These are phyloP conservation scores for Durusdinium trenchii DNA, from an alignment of 73 alveolate species.

Conservation along the genomic window DNA sequence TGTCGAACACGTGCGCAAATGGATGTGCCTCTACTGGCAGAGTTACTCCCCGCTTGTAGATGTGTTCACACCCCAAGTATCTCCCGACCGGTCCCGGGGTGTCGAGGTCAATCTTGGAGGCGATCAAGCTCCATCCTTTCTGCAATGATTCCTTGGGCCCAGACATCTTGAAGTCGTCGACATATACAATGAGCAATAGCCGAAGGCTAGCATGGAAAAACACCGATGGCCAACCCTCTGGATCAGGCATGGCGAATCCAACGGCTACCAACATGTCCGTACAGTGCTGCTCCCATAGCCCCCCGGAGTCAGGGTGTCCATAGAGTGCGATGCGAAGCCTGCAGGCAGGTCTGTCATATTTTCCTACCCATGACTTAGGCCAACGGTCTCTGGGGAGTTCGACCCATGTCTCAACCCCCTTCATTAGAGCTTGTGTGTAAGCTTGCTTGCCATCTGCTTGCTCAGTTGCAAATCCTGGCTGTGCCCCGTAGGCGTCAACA, in stretches of 20 bases:
- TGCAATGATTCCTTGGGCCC: neutral
- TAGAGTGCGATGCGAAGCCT: neutral
- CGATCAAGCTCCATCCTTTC: neutral
- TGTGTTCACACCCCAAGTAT: slow-evolving; percentile 21
- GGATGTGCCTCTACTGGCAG: neutral
- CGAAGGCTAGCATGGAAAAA: neutral
- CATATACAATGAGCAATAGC: neutral
- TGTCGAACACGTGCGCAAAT: slow-evolving; percentile 48
- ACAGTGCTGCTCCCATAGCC: slow-evolving; percentile 15
- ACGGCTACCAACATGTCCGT: neutral
- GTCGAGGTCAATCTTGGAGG: slow-evolving; percentile 15
- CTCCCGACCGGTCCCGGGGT: neutral
- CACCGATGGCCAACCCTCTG: slow-evolving; percentile 39
- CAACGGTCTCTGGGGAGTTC: slow-evolving; percentile 4
- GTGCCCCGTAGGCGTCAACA: slow-evolving; percentile 4
- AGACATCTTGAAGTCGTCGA: slow-evolving; percentile 48
- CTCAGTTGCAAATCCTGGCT: neutral
- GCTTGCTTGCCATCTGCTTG: slow-evolving; percentile 42
- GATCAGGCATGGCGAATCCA: neutral
- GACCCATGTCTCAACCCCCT: slow-evolving; percentile 14
- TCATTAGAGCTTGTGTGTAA: slow-evolving; percentile 11
- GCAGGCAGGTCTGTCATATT: neutral
- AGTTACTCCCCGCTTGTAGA: too few relatives aligned
- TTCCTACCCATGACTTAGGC: slow-evolving; percentile 4
- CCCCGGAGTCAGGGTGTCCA: slow-evolving; percentile 48